Evolutionary conservation across 192 early-diverging fungal genomes (phyloP).

Genomic region (Borealophlyctis nickersoniae): DNA sequence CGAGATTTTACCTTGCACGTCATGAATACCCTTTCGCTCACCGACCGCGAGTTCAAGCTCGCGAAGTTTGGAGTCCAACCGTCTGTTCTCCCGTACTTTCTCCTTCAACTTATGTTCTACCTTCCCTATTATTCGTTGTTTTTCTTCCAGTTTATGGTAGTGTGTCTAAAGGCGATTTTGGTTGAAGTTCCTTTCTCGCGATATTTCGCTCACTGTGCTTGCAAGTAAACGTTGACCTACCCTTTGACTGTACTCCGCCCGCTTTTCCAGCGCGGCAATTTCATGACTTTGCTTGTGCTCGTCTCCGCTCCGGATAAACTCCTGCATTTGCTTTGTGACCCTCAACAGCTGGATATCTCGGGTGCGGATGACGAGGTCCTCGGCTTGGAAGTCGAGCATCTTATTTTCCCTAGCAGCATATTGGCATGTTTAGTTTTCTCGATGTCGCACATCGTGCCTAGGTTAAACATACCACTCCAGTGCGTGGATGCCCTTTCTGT

Average conservation of each 20-base stretch:
- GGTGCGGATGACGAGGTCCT: slow-evolving; percentile 50
- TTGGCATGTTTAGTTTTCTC: slow-evolving; percentile 13
- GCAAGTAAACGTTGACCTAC: neutral
- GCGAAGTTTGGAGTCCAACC: slow-evolving; percentile 34
- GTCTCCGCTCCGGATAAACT: slow-evolving; percentile 56
- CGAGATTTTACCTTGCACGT: slow-evolving; percentile 37
- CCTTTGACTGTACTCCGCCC: slow-evolving; percentile 50
- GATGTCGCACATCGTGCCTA: slow-evolving; percentile 1
- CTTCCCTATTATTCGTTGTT: slow-evolving; percentile 23
- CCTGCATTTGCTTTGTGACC: slow-evolving; percentile 65
- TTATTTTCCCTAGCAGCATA: slow-evolving; percentile 49
- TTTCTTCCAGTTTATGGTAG: slow-evolving; percentile 56
- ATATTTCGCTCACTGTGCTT: neutral
- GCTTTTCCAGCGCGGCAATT: slow-evolving; percentile 50
- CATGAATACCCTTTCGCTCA: slow-evolving; percentile 44
- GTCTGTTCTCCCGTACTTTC: slow-evolving; percentile 46
- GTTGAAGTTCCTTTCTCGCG: slow-evolving; percentile 31
- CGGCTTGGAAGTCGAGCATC: slow-evolving; percentile 64
- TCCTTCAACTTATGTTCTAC: slow-evolving; percentile 32
- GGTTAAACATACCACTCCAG: slow-evolving; percentile 52
- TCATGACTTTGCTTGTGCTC: slow-evolving; percentile 50
- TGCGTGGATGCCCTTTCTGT: slow-evolving; percentile 60
- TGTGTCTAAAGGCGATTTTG: no score
- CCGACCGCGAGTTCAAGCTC: slow-evolving; percentile 34
- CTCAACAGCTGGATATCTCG: slow-evolving; percentile 60